Percentiles rank a stretch among this genome's conserved stretches.
phyloP scores from a whole-genome alignment of 192 early-diverging fungal genomes.

The Oehlia diaphana region DNA sequence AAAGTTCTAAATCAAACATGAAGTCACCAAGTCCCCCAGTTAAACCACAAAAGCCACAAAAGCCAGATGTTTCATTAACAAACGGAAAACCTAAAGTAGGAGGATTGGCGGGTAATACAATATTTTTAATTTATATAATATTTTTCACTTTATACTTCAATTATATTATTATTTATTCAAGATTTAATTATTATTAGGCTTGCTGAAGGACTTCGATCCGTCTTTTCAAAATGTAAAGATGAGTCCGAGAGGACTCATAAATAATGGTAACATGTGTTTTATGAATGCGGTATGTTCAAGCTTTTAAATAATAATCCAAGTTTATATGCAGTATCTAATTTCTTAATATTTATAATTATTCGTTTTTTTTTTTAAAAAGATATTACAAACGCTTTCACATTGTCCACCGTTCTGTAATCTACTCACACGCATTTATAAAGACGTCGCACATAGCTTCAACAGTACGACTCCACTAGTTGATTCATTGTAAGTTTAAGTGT shows the following conservation, averaged over 20 bases:
- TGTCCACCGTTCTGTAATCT: conserved; percentile 92
- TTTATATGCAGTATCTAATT: conserved; percentile 4
- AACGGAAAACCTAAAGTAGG: neutral
- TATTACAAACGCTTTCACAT: conserved; percentile 89
- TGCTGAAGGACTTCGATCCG: neutral
- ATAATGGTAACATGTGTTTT: conserved; percentile 98
- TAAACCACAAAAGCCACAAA: neutral
- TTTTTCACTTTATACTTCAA: neutral
- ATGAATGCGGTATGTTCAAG: conserved; percentile 82
- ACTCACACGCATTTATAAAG: conserved; percentile 62
- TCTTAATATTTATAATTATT: neutral
- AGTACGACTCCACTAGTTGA: conserved; percentile 80
- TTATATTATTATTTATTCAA: neutral
- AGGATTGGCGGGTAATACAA: neutral
- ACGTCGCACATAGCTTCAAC: conserved; percentile 71
- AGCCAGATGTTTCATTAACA: neutral
- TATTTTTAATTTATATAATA: neutral
- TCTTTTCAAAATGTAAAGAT: neutral
- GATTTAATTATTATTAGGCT: neutral
- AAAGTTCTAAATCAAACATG: neutral
- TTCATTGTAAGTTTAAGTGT: conserved; percentile 65
- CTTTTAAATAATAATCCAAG: neutral
- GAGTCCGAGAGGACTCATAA: conserved; percentile 87
- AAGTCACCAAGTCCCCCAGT: neutral
- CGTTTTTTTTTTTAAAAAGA: conserved; percentile 33